A percentile compares a stretch with the other conserved stretches of the same genome.
Evolutionary conservation across 164 flowering plant genomes (phyloP).

Genomic region (Nelumbo lutea): DNA sequence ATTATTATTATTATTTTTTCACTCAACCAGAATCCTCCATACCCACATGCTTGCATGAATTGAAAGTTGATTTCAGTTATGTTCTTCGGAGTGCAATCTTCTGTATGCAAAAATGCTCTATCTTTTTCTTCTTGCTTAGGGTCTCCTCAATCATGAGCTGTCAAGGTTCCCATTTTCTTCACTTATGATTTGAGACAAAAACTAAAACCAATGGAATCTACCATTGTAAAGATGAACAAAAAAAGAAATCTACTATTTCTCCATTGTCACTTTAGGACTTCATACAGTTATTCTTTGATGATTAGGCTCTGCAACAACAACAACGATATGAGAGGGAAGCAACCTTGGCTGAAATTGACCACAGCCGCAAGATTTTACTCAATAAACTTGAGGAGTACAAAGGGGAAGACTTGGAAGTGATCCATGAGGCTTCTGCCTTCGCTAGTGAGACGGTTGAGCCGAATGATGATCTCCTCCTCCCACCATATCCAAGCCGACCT

Average conservation of each 20-base stretch:
- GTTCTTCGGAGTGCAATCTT: too few relatives aligned
- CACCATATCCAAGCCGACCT: slow-evolving; percentile 74
- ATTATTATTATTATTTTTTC: too few relatives aligned
- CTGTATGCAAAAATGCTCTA: too few relatives aligned
- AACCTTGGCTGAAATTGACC: slow-evolving; percentile 74
- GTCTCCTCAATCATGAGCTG: too few relatives aligned
- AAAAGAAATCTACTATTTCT: background rate
- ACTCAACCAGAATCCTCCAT: too few relatives aligned
- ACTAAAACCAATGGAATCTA: too few relatives aligned
- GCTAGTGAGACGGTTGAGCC: slow-evolving; percentile 74
- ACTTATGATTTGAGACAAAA: too few relatives aligned
- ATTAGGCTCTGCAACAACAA: slow-evolving; percentile 72
- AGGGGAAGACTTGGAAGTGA: slow-evolving; percentile 78
- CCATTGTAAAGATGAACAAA: too few relatives aligned
- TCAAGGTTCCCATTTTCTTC: too few relatives aligned
- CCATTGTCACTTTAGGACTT: background rate
- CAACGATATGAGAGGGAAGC: slow-evolving; percentile 75
- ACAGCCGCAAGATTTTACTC: slow-evolving; percentile 60
- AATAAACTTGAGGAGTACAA: slow-evolving; percentile 75
- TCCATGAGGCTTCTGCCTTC: slow-evolving; percentile 76
- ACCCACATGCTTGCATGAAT: too few relatives aligned
- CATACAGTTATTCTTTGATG: slow-evolving; percentile 4
- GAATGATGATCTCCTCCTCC: slow-evolving; percentile 72
- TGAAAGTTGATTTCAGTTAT: too few relatives aligned
- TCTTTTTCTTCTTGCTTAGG: too few relatives aligned